Conservation (phyloP, 352 stramenopile genomes). For the Pythium coloratum region DNA sequence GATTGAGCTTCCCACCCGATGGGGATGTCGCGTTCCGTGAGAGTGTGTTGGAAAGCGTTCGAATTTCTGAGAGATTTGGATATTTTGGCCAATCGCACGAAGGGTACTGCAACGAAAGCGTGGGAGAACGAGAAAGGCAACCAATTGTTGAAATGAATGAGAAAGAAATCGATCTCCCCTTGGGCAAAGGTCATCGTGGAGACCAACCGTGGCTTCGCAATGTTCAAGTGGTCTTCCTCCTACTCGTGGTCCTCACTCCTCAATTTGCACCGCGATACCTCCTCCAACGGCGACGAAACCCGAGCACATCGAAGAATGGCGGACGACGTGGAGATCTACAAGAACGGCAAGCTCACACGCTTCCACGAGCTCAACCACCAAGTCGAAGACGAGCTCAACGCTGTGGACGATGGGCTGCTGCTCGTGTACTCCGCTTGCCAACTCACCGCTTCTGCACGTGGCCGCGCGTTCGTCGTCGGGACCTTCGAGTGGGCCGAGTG, state of each 20-base stretch:
- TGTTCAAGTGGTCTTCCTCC: too few species aligned
- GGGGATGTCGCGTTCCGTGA: too few species aligned
- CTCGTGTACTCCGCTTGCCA: background rate
- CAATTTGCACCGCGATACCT: too few species aligned
- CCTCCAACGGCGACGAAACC: background rate
- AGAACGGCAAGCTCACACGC: constrained; percentile 5
- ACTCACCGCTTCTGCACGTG: background rate
- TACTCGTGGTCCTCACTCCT: too few species aligned
- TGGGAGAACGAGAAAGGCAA: background rate
- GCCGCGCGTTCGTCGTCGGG: constrained; percentile 15
- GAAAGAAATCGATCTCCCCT: background rate
- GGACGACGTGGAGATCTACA: background rate
- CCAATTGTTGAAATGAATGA: background rate
- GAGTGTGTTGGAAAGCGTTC: too few species aligned
- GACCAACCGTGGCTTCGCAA: background rate
- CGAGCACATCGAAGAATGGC: background rate
- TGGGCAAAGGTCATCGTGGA: background rate
- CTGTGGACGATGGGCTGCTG: background rate
- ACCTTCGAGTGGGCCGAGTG: constrained; percentile 17
- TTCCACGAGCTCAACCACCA: constrained; percentile 9
- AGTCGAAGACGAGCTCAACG: background rate
- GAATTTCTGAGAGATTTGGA: background rate
- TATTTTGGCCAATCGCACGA: background rate
- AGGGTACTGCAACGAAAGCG: background rate
- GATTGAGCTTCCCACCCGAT: too few species aligned